Conservation (phyloP, 2,329 filamentous ascomycete genomes). For the Xylaria multiplex region DNA sequence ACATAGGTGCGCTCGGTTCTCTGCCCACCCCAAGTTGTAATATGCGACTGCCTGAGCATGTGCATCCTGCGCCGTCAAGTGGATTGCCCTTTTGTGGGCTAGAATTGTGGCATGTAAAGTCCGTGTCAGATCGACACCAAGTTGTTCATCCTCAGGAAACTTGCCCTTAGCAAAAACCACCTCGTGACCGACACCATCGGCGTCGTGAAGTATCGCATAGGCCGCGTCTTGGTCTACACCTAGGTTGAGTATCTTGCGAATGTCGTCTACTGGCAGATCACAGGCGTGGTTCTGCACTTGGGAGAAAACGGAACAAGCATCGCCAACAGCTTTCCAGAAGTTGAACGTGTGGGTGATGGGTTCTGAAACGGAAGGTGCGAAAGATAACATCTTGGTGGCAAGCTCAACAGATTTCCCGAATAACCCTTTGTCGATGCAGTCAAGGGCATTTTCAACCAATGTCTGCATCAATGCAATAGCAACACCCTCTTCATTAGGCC, state of each 20-base stretch:
- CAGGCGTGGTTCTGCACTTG: constrained; percentile 74
- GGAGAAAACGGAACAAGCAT: constrained; percentile 86
- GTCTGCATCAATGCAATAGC: constrained; percentile 89
- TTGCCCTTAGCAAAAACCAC: constrained; percentile 58
- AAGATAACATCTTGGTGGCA: constrained; percentile 73
- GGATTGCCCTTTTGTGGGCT: constrained; percentile 86
- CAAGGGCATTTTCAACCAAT: constrained; percentile 81
- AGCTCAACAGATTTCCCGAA: constrained; percentile 84
- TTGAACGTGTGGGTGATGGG: constrained; percentile 81
- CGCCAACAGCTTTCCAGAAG: constrained; percentile 91
- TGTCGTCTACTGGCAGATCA: constrained; percentile 68
- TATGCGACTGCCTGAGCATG: constrained; percentile 95
- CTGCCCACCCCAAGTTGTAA: constrained; percentile 96
- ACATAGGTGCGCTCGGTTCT: constrained; percentile 81
- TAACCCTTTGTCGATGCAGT: constrained; percentile 80
- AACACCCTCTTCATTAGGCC: constrained; percentile 83
- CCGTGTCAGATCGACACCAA: constrained; percentile 63
- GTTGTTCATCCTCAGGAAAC: constrained; percentile 59
- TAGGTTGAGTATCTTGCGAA: constrained; percentile 68
- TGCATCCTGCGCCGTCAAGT: constrained; percentile 75
- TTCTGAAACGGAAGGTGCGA: constrained; percentile 70
- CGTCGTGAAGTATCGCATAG: constrained; percentile 71
- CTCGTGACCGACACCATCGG: constrained; percentile 70
- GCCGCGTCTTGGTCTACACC: constrained; percentile 61
- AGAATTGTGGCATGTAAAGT: constrained; percentile 79